Conservation (phyloP, 2,329 filamentous ascomycete species). For the Ceratocystiopsis sp. region DNA sequence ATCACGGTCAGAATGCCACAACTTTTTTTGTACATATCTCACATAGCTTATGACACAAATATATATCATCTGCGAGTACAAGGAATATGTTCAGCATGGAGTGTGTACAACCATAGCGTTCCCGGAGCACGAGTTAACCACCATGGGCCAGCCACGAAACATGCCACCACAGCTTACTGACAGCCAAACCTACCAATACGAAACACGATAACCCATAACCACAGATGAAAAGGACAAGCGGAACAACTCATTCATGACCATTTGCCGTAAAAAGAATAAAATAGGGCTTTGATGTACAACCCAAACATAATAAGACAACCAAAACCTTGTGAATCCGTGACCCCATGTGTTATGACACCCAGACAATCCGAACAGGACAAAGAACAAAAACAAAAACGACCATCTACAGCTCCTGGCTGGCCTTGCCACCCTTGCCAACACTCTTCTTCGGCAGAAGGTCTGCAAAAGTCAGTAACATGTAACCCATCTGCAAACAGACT, state of each 20-base stretch:
- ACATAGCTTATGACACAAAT: too few relatives aligned
- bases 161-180: too few relatives aligned
- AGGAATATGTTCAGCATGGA: too few relatives aligned
- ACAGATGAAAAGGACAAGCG: conserved; percentile 6
- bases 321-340: conserved; percentile 58
- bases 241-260: conserved; percentile 45
- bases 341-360: conserved; percentile 65
- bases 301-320: conserved; percentile 45
- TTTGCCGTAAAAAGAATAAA: conserved; percentile 28
- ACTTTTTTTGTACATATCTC: too few relatives aligned
- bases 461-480: conserved; percentile 26
- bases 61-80: too few relatives aligned
- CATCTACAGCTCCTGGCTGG: conserved; percentile 83
- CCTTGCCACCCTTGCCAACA: conserved; percentile 69
- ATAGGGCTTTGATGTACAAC: conserved; percentile 55
- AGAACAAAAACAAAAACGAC: conserved; percentile 29
- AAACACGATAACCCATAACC: not conserved
- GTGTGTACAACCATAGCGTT: too few relatives aligned
- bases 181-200: conserved; percentile 1
- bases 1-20: too few relatives aligned
- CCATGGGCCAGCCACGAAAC: too few relatives aligned
- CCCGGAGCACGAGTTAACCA: too few relatives aligned
- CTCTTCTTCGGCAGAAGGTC: conserved; percentile 99
- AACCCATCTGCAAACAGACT: conserved; percentile 7
- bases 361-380: conserved; percentile 43